phyloP scores from a whole-genome alignment of 805 yeast species.

The Spathaspora boniae region DNA sequence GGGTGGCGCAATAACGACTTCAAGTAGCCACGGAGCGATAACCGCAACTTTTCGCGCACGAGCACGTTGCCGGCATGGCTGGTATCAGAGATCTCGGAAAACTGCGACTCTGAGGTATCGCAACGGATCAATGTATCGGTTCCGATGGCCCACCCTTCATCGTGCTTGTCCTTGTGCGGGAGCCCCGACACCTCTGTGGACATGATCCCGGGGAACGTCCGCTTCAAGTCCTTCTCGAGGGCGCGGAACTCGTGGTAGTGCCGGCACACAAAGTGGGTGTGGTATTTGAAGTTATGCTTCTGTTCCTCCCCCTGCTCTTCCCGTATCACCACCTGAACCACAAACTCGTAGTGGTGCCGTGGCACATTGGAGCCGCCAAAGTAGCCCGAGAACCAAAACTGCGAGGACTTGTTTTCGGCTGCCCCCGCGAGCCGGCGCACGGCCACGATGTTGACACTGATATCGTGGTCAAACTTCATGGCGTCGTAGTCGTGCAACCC shows the following conservation, averaged over 20 bases:
- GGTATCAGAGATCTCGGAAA: neutral
- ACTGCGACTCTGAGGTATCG: neutral
- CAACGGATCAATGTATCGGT: neutral
- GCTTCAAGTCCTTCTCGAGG: conserved; percentile 50
- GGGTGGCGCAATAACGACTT: conserved; percentile 48
- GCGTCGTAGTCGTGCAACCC: conserved; percentile 17
- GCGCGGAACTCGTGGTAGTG: conserved; percentile 66
- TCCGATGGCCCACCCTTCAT: conserved; percentile 21
- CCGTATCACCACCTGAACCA: conserved; percentile 43
- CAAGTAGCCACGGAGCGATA: conserved; percentile 74
- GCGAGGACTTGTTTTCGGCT: conserved; percentile 10
- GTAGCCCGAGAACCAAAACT: neutral
- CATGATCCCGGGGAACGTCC: conserved; percentile 61
- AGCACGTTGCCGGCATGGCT: conserved; percentile 18
- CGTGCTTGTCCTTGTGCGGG: conserved; percentile 51
- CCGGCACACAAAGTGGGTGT: conserved; percentile 50
- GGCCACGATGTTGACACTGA: conserved; percentile 65
- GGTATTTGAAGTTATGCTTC: conserved; percentile 13
- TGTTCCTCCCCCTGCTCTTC: conserved; percentile 1
- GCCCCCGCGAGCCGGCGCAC: conserved; percentile 37
- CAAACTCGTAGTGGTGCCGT: conserved; percentile 41
- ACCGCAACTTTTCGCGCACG: conserved; percentile 72
- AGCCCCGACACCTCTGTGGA: conserved; percentile 51
- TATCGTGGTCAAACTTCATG: conserved; percentile 48
- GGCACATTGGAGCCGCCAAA: conserved; percentile 6